Evolutionary conservation across 2,329 filamentous ascomycete species (phyloP).

Genomic region (Scolecobasidium constrictum): DNA sequence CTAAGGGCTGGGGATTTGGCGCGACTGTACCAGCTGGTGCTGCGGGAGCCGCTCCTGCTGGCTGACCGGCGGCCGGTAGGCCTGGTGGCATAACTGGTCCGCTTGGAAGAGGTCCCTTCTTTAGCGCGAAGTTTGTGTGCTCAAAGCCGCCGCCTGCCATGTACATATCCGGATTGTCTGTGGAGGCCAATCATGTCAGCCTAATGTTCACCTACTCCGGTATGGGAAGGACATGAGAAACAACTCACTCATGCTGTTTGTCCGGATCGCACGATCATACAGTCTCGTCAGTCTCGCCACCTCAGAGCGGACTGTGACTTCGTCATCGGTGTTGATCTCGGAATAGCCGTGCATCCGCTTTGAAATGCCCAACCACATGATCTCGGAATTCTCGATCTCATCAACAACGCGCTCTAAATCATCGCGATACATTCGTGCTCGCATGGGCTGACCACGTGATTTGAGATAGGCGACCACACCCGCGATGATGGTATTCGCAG

Average conservation of each 20-base stretch:
- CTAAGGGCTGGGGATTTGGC: not conserved
- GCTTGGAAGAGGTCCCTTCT: not conserved
- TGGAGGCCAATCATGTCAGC: not conserved
- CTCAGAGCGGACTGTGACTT: slow-evolving; percentile 28
- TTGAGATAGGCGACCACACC: slow-evolving; percentile 30
- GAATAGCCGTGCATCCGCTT: slow-evolving; percentile 33
- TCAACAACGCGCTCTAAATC: slow-evolving; percentile 29
- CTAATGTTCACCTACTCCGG: not conserved
- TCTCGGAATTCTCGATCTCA: slow-evolving; percentile 30
- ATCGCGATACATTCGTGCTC: slow-evolving; percentile 29
- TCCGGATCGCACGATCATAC: slow-evolving; percentile 10
- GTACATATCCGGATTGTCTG: slow-evolving; percentile 11
- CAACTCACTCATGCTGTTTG: slow-evolving; percentile 10
- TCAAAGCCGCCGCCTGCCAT: not conserved
- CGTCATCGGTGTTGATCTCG: slow-evolving; percentile 32
- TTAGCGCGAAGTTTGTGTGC: not conserved
- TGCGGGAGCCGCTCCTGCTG: slow-evolving; percentile 2
- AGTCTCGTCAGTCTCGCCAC: slow-evolving; percentile 10
- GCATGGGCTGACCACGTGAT: slow-evolving; percentile 28
- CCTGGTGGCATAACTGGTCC: not conserved
- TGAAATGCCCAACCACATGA: slow-evolving; percentile 34
- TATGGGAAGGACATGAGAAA: too few relatives aligned
- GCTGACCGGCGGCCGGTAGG: not conserved
- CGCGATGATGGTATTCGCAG: slow-evolving; percentile 29
- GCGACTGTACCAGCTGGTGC: not conserved